These are phyloP conservation scores for Lecanicillium sp. DNA, from an alignment of 2,329 filamentous ascomycete genomes.

Conservation along the genomic window DNA sequence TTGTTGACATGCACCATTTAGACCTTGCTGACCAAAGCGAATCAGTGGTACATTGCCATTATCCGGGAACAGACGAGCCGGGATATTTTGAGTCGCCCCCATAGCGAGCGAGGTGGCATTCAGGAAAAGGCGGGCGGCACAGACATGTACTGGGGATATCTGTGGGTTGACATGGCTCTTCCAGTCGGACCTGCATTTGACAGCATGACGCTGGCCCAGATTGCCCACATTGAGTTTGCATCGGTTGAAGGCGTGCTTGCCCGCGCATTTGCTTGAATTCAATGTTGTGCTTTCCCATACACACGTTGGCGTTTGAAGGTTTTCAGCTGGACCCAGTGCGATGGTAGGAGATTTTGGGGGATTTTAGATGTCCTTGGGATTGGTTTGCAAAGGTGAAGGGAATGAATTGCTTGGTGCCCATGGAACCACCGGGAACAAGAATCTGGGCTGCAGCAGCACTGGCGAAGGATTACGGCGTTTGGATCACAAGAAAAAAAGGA, in stretches of 20 bases:
- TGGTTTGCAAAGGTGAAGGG: too few species aligned
- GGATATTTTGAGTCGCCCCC: slow-evolving; percentile 28
- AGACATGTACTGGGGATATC: slow-evolving; percentile 43
- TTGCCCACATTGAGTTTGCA: slow-evolving; percentile 37
- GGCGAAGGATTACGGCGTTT: too few species aligned
- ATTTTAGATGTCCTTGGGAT: too few species aligned
- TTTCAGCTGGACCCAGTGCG: too few species aligned
- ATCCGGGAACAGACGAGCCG: slow-evolving; percentile 45
- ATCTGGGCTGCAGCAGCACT: too few species aligned
- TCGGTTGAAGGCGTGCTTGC: slow-evolving; percentile 42
- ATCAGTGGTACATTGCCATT: slow-evolving; percentile 48
- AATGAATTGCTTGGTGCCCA: too few species aligned
- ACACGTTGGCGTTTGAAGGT: too few species aligned
- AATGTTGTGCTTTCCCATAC: too few species aligned
- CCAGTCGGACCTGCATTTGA: slow-evolving; percentile 35
- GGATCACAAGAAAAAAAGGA: too few species aligned
- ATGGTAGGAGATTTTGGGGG: too few species aligned
- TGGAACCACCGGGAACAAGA: too few species aligned
- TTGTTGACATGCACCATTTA: slow-evolving; percentile 2
- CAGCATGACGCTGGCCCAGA: slow-evolving; percentile 37
- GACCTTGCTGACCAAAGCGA: not conserved
- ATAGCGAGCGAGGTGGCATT: slow-evolving; percentile 33
- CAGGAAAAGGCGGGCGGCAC: slow-evolving; percentile 23
- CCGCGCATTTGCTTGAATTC: slow-evolving; percentile 32
- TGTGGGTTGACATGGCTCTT: slow-evolving; percentile 40